phyloP scores from a whole-genome alignment of 2,329 filamentous ascomycete species.

The Bipolaris sorokiniana region DNA sequence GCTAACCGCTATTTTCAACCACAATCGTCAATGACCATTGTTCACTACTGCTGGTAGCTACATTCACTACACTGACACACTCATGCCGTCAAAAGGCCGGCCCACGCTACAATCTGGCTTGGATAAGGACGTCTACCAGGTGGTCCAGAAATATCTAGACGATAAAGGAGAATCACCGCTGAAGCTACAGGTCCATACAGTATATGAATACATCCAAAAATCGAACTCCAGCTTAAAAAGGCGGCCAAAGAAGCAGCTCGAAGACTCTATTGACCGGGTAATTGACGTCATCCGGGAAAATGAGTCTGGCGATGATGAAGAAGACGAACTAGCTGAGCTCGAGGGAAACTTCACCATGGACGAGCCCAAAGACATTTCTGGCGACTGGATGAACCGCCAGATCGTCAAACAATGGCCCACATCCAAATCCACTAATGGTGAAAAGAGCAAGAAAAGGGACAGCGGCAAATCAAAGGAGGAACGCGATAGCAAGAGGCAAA shows the following conservation, averaged over 20 bases:
- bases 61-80: neutral
- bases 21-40: too few species aligned
- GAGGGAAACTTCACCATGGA: slow-evolving; percentile 47
- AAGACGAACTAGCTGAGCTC: slow-evolving; percentile 59
- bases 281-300: slow-evolving; percentile 73
- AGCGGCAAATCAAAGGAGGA: slow-evolving; percentile 65
- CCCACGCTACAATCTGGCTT: slow-evolving; percentile 47
- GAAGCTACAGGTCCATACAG: slow-evolving; percentile 63
- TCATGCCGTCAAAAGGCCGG: slow-evolving; percentile 39
- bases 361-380: slow-evolving; percentile 28
- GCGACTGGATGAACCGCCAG: slow-evolving; percentile 70
- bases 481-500: slow-evolving; percentile 69
- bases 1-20: too few species aligned
- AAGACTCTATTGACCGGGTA: slow-evolving; percentile 85
- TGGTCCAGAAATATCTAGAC: slow-evolving; percentile 77
- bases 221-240: slow-evolving; percentile 89
- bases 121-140: slow-evolving; percentile 69
- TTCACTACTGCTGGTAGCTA: too few species aligned
- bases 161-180: slow-evolving; percentile 58
- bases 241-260: slow-evolving; percentile 78
- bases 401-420: slow-evolving; percentile 65
- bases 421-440: slow-evolving; percentile 37
- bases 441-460: slow-evolving; percentile 53
- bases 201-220: slow-evolving; percentile 80
- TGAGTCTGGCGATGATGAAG: slow-evolving; percentile 55